Base-by-base conservation (phyloP, 306 rosid genomes). In the Parietaria judaica region DNA sequence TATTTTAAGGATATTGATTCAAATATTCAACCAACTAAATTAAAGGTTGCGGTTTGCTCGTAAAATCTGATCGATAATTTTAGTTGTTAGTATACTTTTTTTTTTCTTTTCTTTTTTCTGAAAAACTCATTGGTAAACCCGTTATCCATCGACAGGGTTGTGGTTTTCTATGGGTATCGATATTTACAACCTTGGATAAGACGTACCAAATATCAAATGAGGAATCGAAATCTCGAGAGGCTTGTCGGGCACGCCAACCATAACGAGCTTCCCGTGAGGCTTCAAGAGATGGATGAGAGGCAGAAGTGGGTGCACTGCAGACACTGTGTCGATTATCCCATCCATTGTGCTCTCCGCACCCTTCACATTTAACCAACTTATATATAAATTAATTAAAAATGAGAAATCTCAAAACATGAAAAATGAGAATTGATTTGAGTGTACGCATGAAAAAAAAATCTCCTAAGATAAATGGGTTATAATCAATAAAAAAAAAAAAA, bases 311-410 rank as follows among this genome's bases (percentile, higher is more conserved):
- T 60, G 64, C 38, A 15, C 52, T 44, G 64, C 64, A n/a, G 64
- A 60, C 9, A 60, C 64, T 11, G 64, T 60, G 51, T 60, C 64
- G 23, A 60, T 60, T 7, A 60, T 60, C 0, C 64, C 64, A 43
- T 60, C 64, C 64, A 60, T 60, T 3, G 51, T 60, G 38, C 64
- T 43, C 38, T 34, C 45, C 14, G 64, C 64, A 44, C 14, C 64
- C 64, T 60, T 10, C 53, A 49, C 13, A 13, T 7, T 1, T 46
- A 8, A 46, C 50, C 13, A 13, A 46, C 3, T 46, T 46, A 46
- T 7, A 7, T 3, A 46, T 46, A 46, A 46, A 7, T 23, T 23
- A 41, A 49, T 7, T 49, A 49, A 49, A 49, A 7, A 49, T n/a
- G 13, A 49, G 13, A n/a, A 10, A 4, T 4, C 53, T 7, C 15